Evolutionary conservation across 495 filamentous ascomycete genomes (phyloP).

Genomic region (Jackrogersella multiformis): DNA sequence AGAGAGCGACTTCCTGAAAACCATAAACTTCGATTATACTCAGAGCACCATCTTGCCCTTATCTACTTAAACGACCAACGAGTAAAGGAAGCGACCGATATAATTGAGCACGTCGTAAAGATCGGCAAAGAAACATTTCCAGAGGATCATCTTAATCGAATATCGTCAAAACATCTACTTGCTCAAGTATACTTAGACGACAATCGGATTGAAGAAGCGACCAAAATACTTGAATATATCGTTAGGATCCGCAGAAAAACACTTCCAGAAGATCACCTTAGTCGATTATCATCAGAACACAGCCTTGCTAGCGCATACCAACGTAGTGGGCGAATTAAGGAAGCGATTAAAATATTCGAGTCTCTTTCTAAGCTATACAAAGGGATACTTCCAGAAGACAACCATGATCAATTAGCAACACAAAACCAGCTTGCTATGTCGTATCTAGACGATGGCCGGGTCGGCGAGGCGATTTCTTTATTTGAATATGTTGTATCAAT

Average conservation of each 20-base stretch:
- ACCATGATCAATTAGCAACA: background rate
- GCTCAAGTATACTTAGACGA: background rate
- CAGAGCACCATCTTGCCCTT: background rate
- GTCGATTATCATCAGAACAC: background rate
- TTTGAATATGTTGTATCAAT: background rate
- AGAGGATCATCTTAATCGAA: background rate
- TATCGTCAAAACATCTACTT: background rate
- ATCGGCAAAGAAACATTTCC: conserved; percentile 12
- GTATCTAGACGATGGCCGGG: background rate
- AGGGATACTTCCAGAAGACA: background rate
- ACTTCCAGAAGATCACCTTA: background rate
- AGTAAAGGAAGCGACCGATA: conserved; percentile 16
- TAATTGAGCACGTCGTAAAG: conserved; percentile 30
- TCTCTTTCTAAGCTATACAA: conserved; percentile 40
- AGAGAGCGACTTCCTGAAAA: conserved; percentile 5
- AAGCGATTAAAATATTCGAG: conserved; percentile 18
- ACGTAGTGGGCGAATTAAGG: background rate
- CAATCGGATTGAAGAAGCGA: background rate
- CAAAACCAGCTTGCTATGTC: background rate
- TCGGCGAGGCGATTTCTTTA: background rate
- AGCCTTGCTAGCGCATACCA: background rate
- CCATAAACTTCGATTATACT: background rate
- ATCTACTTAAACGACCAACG: background rate
- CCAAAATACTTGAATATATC: background rate
- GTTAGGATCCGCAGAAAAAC: background rate